Conservation (phyloP, 768 basidiomycete genomes). For the Boletellus emodensis region DNA sequence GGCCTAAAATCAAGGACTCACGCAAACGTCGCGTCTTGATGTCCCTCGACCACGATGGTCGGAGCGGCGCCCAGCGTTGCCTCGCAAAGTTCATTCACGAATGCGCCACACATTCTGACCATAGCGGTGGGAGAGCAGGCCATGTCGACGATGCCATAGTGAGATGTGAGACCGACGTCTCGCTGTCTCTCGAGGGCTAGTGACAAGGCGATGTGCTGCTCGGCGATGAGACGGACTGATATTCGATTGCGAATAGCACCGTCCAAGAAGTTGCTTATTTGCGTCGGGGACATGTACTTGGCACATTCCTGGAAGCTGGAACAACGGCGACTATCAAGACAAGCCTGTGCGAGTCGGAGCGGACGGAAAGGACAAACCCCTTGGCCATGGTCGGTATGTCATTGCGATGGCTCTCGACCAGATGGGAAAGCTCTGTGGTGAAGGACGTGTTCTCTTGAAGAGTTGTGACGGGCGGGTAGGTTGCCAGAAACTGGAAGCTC, state of each 20-base stretch:
- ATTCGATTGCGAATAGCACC: constrained; percentile 83
- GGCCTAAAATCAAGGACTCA: constrained; percentile 38
- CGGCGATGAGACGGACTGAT: constrained; percentile 82
- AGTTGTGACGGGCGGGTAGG: constrained; percentile 58
- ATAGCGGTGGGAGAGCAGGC: constrained; percentile 67
- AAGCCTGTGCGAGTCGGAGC: not conserved
- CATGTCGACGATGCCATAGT: constrained; percentile 73
- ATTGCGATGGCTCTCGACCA: constrained; percentile 77
- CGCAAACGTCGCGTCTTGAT: constrained; percentile 71
- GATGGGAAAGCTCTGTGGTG: constrained; percentile 57
- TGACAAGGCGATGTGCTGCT: constrained; percentile 86
- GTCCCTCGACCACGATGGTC: constrained; percentile 64
- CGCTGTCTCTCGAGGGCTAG: constrained; percentile 51
- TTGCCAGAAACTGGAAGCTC: constrained; percentile 68
- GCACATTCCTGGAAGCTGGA: constrained; percentile 80
- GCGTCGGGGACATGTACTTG: constrained; percentile 76
- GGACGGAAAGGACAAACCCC: constrained; percentile 48
- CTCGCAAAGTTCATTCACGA: constrained; percentile 79
- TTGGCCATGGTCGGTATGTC: constrained; percentile 91
- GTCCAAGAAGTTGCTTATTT: constrained; percentile 77
- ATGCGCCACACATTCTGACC: constrained; percentile 78
- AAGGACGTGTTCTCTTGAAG: constrained; percentile 70
- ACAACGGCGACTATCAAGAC: not conserved
- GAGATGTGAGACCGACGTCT: constrained; percentile 29
- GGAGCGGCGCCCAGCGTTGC: constrained; percentile 77